Evolutionary conservation across 1,139 yeast genomes (phyloP).

Genomic region (Candida tropicalis): DNA sequence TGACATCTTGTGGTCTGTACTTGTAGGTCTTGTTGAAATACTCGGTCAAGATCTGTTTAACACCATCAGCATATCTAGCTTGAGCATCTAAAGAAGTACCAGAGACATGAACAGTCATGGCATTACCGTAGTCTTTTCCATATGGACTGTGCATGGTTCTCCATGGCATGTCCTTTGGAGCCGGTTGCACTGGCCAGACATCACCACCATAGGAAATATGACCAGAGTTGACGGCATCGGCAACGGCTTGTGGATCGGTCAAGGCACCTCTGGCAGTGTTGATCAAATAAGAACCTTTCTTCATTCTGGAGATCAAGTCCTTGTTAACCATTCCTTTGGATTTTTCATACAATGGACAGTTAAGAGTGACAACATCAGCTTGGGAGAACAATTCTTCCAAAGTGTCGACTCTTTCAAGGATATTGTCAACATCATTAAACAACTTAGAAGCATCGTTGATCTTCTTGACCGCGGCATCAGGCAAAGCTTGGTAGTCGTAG

Average conservation of each 20-base stretch:
- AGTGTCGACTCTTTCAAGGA: conserved; percentile 61
- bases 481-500: conserved; percentile 74
- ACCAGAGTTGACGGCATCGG: conserved; percentile 70
- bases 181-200: conserved; percentile 83
- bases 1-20: conserved; percentile 74
- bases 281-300: conserved; percentile 75
- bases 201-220: conserved; percentile 81
- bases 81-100: conserved; percentile 86
- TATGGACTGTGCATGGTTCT: conserved; percentile 63
- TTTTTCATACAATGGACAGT: conserved; percentile 75
- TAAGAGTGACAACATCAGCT: conserved; percentile 77
- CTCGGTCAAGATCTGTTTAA: conserved; percentile 61
- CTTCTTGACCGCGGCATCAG: conserved; percentile 58
- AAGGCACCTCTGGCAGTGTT: conserved; percentile 89
- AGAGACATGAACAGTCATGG: conserved; percentile 83
- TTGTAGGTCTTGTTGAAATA: conserved; percentile 65
- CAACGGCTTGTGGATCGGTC: conserved; percentile 71
- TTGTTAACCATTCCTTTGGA: conserved; percentile 70
- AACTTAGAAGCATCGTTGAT: conserved; percentile 42
- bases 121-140: conserved; percentile 66
- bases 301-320: conserved; percentile 69
- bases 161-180: conserved; percentile 80
- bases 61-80: conserved; percentile 70
- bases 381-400: conserved; percentile 69
- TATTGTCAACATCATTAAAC: conserved; percentile 38